These are phyloP conservation scores for Drosera spatulata DNA, from an alignment of 179 eudicot genomes.

Conservation along the genomic window DNA sequence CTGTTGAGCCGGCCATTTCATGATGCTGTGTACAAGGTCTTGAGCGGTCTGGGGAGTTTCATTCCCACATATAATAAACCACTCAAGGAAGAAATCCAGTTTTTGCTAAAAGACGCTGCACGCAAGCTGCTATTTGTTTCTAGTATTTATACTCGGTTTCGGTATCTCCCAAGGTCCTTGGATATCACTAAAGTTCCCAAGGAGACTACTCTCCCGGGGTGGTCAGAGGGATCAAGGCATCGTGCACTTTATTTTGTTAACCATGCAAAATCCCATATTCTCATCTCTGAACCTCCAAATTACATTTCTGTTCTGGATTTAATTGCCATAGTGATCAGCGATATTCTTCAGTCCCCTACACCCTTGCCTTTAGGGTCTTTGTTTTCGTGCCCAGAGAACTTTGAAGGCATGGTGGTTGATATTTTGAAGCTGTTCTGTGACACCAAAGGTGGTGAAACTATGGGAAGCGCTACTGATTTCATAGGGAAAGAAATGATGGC, in stretches of 20 bases:
- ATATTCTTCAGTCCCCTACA: constrained; percentile 56
- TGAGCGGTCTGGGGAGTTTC: constrained; percentile 29
- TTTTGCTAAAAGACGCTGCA: constrained; percentile 41
- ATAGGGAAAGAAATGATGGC: constrained; percentile 69
- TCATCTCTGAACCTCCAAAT: constrained; percentile 84
- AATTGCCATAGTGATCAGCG: constrained; percentile 63
- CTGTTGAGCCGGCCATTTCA: constrained; percentile 72
- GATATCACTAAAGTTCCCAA: constrained; percentile 57
- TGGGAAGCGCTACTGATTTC: constrained; percentile 31
- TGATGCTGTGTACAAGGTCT: constrained; percentile 54
- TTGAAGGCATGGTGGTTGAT: constrained; percentile 55
- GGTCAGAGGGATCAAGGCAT: constrained; percentile 44
- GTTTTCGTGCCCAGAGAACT: constrained; percentile 64
- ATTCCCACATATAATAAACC: constrained; percentile 21
- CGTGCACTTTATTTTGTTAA: constrained; percentile 70
- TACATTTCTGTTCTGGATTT: constrained; percentile 67
- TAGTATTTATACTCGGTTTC: constrained; percentile 63
- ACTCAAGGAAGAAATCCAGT: constrained; percentile 23
- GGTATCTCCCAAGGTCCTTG: constrained; percentile 59
- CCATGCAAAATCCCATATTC: constrained; percentile 27
- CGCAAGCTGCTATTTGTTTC: constrained; percentile 66
- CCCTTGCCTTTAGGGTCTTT: constrained; percentile 68
- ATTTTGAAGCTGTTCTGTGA: constrained; percentile 56
- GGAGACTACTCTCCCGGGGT: constrained; percentile 53
- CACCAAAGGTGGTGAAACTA: constrained; percentile 24